Base-by-base conservation (phyloP, 768 basidiomycete genomes). In the Pulveroboletus ravenelii region DNA sequence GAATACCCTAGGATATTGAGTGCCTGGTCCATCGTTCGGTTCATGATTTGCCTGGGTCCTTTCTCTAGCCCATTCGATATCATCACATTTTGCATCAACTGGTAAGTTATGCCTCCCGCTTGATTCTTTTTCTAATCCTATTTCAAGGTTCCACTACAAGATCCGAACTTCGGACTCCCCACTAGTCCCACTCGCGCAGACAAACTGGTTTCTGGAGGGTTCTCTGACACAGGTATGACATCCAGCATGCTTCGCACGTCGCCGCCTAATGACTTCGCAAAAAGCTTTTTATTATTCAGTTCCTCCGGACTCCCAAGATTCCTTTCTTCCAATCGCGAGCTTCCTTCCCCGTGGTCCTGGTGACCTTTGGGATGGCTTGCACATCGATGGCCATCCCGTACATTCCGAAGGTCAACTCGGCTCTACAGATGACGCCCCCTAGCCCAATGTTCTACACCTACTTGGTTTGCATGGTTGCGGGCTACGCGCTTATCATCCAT, bases 41-140 rank as follows among this genome's bases (percentile, higher is more conserved):
- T 70, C 60, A 70, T 70, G 69, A 29, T 70, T 27, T 72, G 62
- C 47, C 3, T 70, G 3, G 70, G 69, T 8, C 69, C 69, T 15
- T 68, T 69, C 30, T 70, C 70, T 8, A 72, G 70, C 18, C 63
- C 66, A 13, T 70, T 70, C 32, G 69, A 70, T 48, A 64, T 70
- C 27, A 54, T 1, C 17, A 70, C 65, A 14, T 70, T 61, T 40
- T 27, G 20, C 34, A 62, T 70, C 41, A 70, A 70, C 52, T 70
- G 70, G 70, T 62, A 36, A 50, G 58, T 45, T 14, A 12, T 30
- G 6, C 3, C 25, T 6, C 23, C 10, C 3, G 12, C 47, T 29
- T 13, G 6, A 15, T 25, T 8, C 7, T 20, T 14, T 23, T 44
- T 3, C 32, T 40, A 29, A 54, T 35, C 31, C 39, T 34, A 0